Evolutionary conservation across 768 basidiomycete genomes (phyloP).

Genomic region (Pleurotus platypus): DNA sequence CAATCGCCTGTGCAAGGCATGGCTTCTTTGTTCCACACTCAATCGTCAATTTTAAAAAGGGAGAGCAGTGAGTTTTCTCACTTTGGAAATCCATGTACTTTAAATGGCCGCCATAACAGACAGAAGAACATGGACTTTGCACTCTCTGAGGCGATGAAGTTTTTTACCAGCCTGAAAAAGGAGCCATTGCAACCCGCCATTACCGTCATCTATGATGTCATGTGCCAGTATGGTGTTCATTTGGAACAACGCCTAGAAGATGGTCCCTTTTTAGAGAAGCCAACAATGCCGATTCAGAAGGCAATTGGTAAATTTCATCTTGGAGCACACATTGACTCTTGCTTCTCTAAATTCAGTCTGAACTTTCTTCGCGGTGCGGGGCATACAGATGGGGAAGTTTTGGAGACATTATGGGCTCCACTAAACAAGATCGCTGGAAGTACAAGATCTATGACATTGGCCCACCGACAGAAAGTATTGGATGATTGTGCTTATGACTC

Average conservation of each 20-base stretch:
- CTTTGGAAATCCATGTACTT: background rate
- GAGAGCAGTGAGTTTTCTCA: constrained; percentile 18
- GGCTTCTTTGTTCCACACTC: constrained; percentile 25
- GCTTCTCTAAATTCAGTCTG: constrained; percentile 19
- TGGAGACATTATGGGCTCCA: constrained; percentile 28
- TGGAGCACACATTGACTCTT: constrained; percentile 12
- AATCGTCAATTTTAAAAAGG: constrained; percentile 27
- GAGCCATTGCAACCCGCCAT: background rate
- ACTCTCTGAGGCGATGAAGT: constrained; percentile 16
- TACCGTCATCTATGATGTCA: constrained; percentile 24
- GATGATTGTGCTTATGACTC: constrained; percentile 32
- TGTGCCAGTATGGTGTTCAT: constrained; percentile 21
- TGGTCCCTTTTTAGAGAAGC: constrained; percentile 3
- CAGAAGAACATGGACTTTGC: constrained; percentile 26
- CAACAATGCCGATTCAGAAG: background rate
- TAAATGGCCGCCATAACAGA: constrained; percentile 7
- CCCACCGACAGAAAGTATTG: constrained; percentile 24
- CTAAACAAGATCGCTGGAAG: constrained; percentile 20
- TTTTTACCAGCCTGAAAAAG: background rate
- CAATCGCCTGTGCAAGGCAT: constrained; percentile 26
- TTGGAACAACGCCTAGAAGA: constrained; percentile 13
- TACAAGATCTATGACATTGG: constrained; percentile 27
- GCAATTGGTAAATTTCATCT: constrained; percentile 17
- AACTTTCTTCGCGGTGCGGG: constrained; percentile 20
- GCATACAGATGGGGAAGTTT: constrained; percentile 29